Conservation (phyloP, 352 stramenopile species). For the Phytopythium montanum region DNA sequence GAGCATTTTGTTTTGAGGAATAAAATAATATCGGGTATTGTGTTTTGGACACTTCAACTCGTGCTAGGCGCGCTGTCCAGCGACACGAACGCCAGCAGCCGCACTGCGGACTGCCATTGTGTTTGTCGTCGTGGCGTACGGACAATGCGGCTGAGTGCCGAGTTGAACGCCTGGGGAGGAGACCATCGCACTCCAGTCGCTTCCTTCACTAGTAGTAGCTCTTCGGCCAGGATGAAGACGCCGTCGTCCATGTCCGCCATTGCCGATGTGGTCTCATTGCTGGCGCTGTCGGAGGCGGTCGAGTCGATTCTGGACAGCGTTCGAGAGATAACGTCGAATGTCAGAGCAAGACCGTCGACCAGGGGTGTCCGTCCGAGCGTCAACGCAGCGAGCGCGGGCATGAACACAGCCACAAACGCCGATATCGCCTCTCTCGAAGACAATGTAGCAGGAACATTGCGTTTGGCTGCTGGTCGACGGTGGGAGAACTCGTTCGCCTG, state of each 20-base stretch:
- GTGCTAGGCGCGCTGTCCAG: neutral
- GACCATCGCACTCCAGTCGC: constrained; percentile 19
- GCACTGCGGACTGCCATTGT: constrained; percentile 36
- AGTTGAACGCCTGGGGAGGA: constrained; percentile 27
- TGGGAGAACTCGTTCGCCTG: neutral
- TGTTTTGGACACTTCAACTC: too few relatives aligned
- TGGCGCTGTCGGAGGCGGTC: neutral
- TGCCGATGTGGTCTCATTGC: neutral
- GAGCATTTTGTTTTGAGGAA: too few relatives aligned
- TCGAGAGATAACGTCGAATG: constrained; percentile 22
- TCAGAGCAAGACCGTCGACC: constrained; percentile 19
- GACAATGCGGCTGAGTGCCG: constrained; percentile 30
- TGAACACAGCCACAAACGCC: constrained; percentile 13
- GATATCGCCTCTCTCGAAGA: neutral
- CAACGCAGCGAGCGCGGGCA: constrained; percentile 14
- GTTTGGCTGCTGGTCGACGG: neutral
- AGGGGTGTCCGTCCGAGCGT: neutral
- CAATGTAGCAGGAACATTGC: neutral
- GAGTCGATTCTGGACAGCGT: constrained; percentile 17
- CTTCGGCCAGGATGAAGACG: constrained; percentile 30
- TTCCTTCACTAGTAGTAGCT: constrained; percentile 31
- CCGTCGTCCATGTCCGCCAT: constrained; percentile 5
- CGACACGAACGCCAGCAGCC: constrained; percentile 22
- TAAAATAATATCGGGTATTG: too few relatives aligned
- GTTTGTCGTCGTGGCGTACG: constrained; percentile 25